phyloP scores from a whole-genome alignment of 2,329 filamentous ascomycete genomes.

The Xylariaceae sp. region DNA sequence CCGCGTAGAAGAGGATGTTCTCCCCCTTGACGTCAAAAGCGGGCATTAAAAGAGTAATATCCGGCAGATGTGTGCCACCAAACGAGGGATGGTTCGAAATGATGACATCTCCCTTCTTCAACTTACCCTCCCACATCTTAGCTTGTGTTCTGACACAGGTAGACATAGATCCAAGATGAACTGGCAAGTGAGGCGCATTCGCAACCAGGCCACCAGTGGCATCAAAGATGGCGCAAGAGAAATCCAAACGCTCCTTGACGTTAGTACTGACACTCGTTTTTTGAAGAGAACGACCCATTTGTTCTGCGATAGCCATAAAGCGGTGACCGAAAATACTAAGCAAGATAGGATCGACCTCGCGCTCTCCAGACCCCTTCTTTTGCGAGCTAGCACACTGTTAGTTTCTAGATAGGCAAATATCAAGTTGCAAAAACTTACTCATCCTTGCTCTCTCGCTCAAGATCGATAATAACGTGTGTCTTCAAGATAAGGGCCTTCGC shows the following conservation, averaged over 20 bases:
- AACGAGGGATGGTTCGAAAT: slow-evolving; percentile 83
- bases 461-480: slow-evolving; percentile 86
- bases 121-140: slow-evolving; percentile 72
- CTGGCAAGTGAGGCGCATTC: slow-evolving; percentile 76
- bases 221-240: slow-evolving; percentile 79
- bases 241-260: slow-evolving; percentile 78
- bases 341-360: slow-evolving; percentile 68
- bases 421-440: slow-evolving; percentile 26
- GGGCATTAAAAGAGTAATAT: slow-evolving; percentile 77
- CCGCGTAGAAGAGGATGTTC: slow-evolving; percentile 77
- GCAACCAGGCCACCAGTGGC: slow-evolving; percentile 71
- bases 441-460: slow-evolving; percentile 55
- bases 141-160: slow-evolving; percentile 77
- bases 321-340: slow-evolving; percentile 76
- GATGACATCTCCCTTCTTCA: slow-evolving; percentile 76
- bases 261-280: slow-evolving; percentile 79
- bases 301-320: slow-evolving; percentile 83
- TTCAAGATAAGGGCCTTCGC: slow-evolving; percentile 73
- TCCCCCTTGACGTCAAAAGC: slow-evolving; percentile 64
- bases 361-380: slow-evolving; percentile 26
- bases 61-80: slow-evolving; percentile 77
- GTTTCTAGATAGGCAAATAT: slow-evolving; percentile 5
- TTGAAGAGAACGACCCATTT: slow-evolving; percentile 75
- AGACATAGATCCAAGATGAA: slow-evolving; percentile 81
- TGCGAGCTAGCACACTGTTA: slow-evolving; percentile 24